These are phyloP conservation scores for Polychaeton citri DNA, from an alignment of 2,329 filamentous ascomycete species.

Conservation along the genomic window DNA sequence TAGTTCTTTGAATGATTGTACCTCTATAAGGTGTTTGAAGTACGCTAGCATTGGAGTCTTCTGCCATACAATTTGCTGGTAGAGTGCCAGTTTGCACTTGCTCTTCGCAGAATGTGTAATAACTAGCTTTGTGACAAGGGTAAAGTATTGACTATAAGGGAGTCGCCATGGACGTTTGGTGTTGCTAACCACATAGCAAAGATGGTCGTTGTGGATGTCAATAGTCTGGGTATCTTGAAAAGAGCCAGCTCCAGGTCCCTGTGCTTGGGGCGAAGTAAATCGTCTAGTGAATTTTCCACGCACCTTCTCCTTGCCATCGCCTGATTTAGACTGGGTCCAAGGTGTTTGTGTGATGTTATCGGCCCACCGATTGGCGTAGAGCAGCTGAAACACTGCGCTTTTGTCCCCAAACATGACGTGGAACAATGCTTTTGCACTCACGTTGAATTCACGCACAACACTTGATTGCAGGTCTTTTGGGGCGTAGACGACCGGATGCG, in stretches of 20 bases:
- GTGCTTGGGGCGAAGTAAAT: slow-evolving; percentile 39
- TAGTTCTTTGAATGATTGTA: slow-evolving; percentile 61
- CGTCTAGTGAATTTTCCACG: slow-evolving; percentile 38
- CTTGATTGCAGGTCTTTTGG: slow-evolving; percentile 68
- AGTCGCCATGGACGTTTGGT: slow-evolving; percentile 66
- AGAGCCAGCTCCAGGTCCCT: slow-evolving; percentile 12
- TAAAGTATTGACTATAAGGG: slow-evolving; percentile 66
- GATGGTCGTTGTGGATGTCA: slow-evolving; percentile 46
- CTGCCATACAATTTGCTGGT: slow-evolving; percentile 79
- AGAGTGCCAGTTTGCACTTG: slow-evolving; percentile 81
- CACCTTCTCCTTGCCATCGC: slow-evolving; percentile 12
- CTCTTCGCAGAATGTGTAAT: slow-evolving; percentile 89
- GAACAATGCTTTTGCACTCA: slow-evolving; percentile 88
- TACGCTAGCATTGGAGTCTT: slow-evolving; percentile 25
- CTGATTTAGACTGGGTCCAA: slow-evolving; percentile 60
- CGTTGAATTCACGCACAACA: slow-evolving; percentile 71
- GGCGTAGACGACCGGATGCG: slow-evolving; percentile 68
- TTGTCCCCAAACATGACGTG: slow-evolving; percentile 95
- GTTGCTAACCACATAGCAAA: slow-evolving; percentile 55
- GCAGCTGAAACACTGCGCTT: slow-evolving; percentile 80
- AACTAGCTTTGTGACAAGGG: slow-evolving; percentile 76
- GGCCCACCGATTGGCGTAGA: slow-evolving; percentile 73
- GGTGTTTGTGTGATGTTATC: slow-evolving; percentile 72
- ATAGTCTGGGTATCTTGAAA: slow-evolving; percentile 64
- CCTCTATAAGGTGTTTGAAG: slow-evolving; percentile 43